These are phyloP conservation scores for Vigna angularis DNA, from an alignment of 306 rosid genomes.

Conservation along the genomic window DNA sequence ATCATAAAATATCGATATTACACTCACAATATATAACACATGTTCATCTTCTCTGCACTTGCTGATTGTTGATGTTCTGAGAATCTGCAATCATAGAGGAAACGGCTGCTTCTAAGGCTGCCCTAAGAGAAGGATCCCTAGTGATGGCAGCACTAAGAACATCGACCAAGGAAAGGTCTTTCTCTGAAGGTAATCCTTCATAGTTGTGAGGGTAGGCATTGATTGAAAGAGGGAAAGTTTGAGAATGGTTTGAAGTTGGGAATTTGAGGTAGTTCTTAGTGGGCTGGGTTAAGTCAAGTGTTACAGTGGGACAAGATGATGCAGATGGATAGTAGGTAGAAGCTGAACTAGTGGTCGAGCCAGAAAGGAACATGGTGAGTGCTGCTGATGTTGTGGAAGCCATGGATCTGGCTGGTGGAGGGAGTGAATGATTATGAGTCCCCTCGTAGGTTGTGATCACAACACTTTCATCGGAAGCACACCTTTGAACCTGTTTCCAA, in stretches of 20 bases:
- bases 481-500: conserved; percentile 55
- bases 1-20: background rate
- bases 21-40: background rate
- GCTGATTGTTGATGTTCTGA: background rate
- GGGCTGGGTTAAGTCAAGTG: conserved; percentile 51
- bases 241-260: conserved; percentile 33
- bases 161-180: conserved; percentile 39
- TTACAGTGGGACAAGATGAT: conserved; percentile 53
- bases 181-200: conserved; percentile 12
- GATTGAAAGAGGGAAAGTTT: conserved; percentile 30
- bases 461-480: conserved; percentile 46
- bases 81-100: conserved; percentile 39
- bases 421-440: conserved; percentile 54
- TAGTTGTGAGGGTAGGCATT: conserved; percentile 25
- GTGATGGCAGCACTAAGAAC: conserved; percentile 42
- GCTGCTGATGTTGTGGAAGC: conserved; percentile 59
- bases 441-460: conserved; percentile 52
- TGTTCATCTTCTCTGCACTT: background rate
- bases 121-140: conserved; percentile 46
- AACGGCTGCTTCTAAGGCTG: conserved; percentile 40
- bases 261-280: conserved; percentile 1
- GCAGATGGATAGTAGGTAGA: conserved; percentile 33
- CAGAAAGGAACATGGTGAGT: conserved; percentile 50
- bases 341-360: conserved; percentile 49
- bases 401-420: conserved; percentile 44